Evolutionary conservation across 1,284 basidiomycete genomes (phyloP).

Genomic region (Fomes fomentarius): DNA sequence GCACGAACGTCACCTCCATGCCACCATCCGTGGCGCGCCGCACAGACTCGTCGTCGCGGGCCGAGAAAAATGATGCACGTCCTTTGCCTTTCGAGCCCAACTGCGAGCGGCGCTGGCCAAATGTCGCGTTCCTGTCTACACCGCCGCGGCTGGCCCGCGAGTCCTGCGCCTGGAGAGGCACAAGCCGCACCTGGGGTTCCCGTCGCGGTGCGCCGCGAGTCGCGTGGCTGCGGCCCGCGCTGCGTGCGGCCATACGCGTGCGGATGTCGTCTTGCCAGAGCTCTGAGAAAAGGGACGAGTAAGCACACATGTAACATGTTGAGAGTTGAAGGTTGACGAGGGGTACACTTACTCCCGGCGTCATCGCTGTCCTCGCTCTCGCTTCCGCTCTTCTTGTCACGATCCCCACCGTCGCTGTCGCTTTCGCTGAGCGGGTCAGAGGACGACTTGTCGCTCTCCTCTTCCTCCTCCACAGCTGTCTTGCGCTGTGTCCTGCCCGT

Average conservation of each 20-base stretch:
- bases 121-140: constrained; percentile 60
- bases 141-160: constrained; percentile 33
- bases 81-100: constrained; percentile 24
- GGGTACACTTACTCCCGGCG: constrained; percentile 46
- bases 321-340: constrained; percentile 6
- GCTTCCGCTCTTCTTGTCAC: constrained; percentile 37
- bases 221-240: constrained; percentile 18
- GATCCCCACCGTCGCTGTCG: constrained; percentile 37
- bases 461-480: constrained; percentile 90
- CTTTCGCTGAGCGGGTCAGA: constrained; percentile 65
- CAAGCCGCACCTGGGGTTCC: constrained; percentile 59
- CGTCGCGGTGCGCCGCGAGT: constrained; percentile 24
- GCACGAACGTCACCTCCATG: constrained; percentile 71
- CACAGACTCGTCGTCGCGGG: constrained; percentile 10
- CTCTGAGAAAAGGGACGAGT: constrained; percentile 13
- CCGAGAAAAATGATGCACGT: constrained; percentile 13
- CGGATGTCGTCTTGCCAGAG: constrained; percentile 35
- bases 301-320: background rate
- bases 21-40: constrained; percentile 47
- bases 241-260: constrained; percentile 28
- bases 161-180: constrained; percentile 59
- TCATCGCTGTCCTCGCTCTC: constrained; percentile 55
- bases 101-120: constrained; percentile 65
- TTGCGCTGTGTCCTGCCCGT: constrained; percentile 42
- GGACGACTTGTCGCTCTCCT: constrained; percentile 82